Evolutionary conservation across 805 yeast genomes (phyloP).

Genomic region (Metschnikowia orientalis): DNA sequence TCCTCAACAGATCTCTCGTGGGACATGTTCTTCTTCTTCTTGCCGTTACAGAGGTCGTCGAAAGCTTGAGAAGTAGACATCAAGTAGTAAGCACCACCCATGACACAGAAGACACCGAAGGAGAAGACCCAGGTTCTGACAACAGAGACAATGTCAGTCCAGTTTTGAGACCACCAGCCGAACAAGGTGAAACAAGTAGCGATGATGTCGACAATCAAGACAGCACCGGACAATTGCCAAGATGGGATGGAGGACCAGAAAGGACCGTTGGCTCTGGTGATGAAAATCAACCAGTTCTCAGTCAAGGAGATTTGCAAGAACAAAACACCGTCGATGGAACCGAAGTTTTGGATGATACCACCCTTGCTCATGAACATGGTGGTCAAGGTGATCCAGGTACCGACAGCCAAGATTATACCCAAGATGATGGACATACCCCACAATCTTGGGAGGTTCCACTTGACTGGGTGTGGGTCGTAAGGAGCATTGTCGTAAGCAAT

Average conservation of each 20-base stretch:
- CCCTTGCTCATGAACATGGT: slow-evolving; percentile 87
- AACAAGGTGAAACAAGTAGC: slow-evolving; percentile 89
- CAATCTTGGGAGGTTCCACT: slow-evolving; percentile 95
- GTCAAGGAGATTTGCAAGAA: slow-evolving; percentile 92
- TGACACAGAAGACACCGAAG: slow-evolving; percentile 92
- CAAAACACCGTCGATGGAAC: slow-evolving; percentile 88
- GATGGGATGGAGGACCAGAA: slow-evolving; percentile 97
- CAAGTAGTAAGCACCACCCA: slow-evolving; percentile 95
- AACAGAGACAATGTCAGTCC: slow-evolving; percentile 93
- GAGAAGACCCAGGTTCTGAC: slow-evolving; percentile 94
- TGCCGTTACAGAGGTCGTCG: slow-evolving; percentile 83
- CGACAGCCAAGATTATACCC: slow-evolving; percentile 83
- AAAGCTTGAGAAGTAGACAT: slow-evolving; percentile 79
- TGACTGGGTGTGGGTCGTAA: slow-evolving; percentile 85
- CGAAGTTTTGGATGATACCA: slow-evolving; percentile 95
- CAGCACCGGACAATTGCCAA: slow-evolving; percentile 96
- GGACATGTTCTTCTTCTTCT: slow-evolving; percentile 52
- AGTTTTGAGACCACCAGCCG: slow-evolving; percentile 98
- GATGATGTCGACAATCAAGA: slow-evolving; percentile 79
- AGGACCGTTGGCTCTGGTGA: slow-evolving; percentile 96
- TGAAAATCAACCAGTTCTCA: slow-evolving; percentile 96
- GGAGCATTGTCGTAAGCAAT: slow-evolving; percentile 98
- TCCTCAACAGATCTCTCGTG: slow-evolving; percentile 74
- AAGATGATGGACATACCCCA: slow-evolving; percentile 93
- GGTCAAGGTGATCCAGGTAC: slow-evolving; percentile 92